phyloP scores from a whole-genome alignment of 192 early-diverging fungal genomes.

The Gryganskiella cystojenkinii region DNA sequence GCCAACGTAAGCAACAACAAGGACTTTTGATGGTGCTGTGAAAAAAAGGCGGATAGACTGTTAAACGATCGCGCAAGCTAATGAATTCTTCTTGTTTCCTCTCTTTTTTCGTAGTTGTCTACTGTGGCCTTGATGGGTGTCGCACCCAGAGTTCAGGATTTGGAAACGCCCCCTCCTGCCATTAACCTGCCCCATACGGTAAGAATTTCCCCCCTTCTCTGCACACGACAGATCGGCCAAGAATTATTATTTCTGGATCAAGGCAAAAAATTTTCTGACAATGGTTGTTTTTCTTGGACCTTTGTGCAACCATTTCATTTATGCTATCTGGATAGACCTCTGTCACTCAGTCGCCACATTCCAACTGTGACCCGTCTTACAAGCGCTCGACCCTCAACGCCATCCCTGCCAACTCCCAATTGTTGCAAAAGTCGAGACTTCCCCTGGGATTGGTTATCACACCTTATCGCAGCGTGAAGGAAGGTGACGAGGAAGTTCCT shows the following conservation, averaged over 20 bases:
- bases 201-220: conserved; percentile 22
- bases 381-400: conserved; percentile 92
- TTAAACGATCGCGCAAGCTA: no score
- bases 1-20: not conserved
- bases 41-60: no score
- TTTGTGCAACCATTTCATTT: not conserved
- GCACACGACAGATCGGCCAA: no score
- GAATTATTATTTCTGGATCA: not conserved
- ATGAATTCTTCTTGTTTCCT: not conserved
- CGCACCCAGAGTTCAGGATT: conserved; percentile 54
- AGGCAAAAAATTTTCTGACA: no score
- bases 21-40: no score
- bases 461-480: conserved; percentile 78
- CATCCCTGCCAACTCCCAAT: conserved; percentile 79
- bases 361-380: conserved; percentile 79
- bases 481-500: conserved; percentile 82
- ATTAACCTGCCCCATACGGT: conserved; percentile 62
- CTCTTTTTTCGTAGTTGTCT: conserved; percentile 21
- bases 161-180: conserved; percentile 50
- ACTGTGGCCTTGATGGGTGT: conserved; percentile 58
- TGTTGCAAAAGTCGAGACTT: conserved; percentile 87
- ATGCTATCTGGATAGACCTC: conserved; percentile 33
- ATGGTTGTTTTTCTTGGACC: no score
- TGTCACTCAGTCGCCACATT: conserved; percentile 61
- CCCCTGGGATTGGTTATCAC: conserved; percentile 90